Base-by-base conservation (phyloP, 768 basidiomycete genomes). In the Leccinum variicolor region DNA sequence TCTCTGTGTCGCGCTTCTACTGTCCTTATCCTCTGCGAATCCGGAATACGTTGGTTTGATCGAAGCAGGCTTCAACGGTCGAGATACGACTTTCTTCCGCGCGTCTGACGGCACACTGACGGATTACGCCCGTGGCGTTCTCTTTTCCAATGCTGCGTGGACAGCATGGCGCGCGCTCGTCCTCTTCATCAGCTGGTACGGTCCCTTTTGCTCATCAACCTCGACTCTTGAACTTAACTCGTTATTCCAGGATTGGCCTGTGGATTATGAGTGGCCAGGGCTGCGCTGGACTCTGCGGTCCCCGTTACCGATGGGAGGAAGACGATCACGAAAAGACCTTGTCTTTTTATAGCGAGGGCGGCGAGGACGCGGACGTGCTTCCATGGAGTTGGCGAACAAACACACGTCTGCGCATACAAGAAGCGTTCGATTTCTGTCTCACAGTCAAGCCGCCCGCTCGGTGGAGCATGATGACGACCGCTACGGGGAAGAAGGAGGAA, bases 231-330 rank as follows among this genome's bases (percentile, higher is more conserved):
- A 39, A 23, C 45, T 52, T 17, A 23, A 57, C 54, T 0, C 39
- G 10, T 15, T 8, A 5, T 39, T 53, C 15, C 62, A 90, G 90
- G 83, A 69, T 90, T 51, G 88, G 87, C 49, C 79, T 95, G 17
- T 94, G 91, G 90, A 66, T 88, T 53, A 74, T 90, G 63, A 90
- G 88, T 49, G 89, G 85, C 46, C 81, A 90, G 57, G 83, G 83
- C 56, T 89, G 87, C 49, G 91, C 84, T 50, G 90, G 92, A n/a
- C 69, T 93, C 15, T 91, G 90, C 70, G 92, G 92, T 46, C 92
- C 92, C 10, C 84, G 89, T 14, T 84, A 85, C 64, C 80, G 87
- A 61, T 92, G 90, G 92, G 91, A 93, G 67, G 92, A 93, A 74
- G 83, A 87, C 51, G 84, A 85, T 26, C 78, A 76, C 15, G 86